Conservation (phyloP, 257 asterid genomes). For the Knoxia roxburghii region DNA sequence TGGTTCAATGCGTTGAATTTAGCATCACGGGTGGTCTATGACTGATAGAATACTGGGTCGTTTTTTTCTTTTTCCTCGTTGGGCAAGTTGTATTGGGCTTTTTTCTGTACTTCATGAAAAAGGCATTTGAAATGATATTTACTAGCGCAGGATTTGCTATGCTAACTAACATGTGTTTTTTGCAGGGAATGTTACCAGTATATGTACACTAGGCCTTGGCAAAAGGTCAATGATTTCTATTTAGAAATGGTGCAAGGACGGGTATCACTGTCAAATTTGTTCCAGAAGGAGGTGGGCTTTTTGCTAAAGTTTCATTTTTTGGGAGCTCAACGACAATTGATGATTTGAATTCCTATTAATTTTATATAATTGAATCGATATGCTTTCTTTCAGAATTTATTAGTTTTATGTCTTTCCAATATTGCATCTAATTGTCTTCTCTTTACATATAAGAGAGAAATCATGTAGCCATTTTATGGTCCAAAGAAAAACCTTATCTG, state of each 20-base stretch:
- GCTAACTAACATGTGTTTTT: slow-evolving; percentile 14
- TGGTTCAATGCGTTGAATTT: background rate
- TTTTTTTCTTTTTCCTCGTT: background rate
- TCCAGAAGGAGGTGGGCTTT: slow-evolving; percentile 55
- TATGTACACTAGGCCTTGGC: slow-evolving; percentile 78
- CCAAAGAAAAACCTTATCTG: background rate
- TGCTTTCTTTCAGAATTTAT: background rate
- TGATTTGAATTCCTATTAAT: background rate
- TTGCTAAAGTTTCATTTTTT: background rate
- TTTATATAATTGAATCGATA: background rate
- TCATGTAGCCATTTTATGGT: background rate
- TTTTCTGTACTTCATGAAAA: background rate
- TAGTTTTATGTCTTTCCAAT: background rate
- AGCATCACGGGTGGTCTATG: background rate
- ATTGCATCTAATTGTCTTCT: background rate
- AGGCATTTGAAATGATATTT: background rate
- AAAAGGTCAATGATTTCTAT: slow-evolving; percentile 59
- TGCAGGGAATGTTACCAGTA: slow-evolving; percentile 85
- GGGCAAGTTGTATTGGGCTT: background rate
- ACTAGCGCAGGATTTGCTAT: background rate
- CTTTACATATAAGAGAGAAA: background rate
- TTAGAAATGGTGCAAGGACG: slow-evolving; percentile 60
- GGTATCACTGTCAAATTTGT: slow-evolving; percentile 42
- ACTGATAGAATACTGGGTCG: no score
- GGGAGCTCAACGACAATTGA: background rate